A percentile compares a stretch with the other conserved stretches of the same genome.
Evolutionary conservation across 176 grass and related monocot species (phyloP).

Genomic region (Rhynchospora tenuis): DNA sequence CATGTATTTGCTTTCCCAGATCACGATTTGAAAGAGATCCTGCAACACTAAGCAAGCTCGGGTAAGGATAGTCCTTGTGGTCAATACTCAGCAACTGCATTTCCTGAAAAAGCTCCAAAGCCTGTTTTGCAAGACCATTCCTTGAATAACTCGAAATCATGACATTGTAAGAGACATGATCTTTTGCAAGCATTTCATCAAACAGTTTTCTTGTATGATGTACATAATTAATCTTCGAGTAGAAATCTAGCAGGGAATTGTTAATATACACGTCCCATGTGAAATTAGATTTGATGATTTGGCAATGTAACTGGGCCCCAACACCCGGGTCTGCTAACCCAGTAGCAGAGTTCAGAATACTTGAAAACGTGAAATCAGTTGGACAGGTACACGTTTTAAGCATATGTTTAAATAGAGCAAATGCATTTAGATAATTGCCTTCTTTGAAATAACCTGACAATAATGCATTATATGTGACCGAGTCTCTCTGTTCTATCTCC

Average conservation of each 20-base stretch:
- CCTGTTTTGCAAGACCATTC: conserved; percentile 27
- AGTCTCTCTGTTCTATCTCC: conserved; percentile 57
- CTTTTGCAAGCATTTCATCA: conserved; percentile 54
- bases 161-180: conserved; percentile 81
- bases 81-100: conserved; percentile 48
- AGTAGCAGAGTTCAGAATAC: conserved; percentile 46
- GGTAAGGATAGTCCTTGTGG: conserved; percentile 52
- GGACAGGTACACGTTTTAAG: conserved; percentile 2
- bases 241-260: conserved; percentile 83
- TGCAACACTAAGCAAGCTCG: conserved; percentile 61
- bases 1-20: conserved; percentile 79
- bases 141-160: conserved; percentile 60
- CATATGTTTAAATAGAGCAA: conserved; percentile 53
- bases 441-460: conserved; percentile 73
- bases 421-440: conserved; percentile 41
- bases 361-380: conserved; percentile 63
- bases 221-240: conserved; percentile 61
- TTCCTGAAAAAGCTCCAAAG: conserved; percentile 46
- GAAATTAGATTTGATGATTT: conserved; percentile 43
- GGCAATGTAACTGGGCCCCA: conserved; percentile 56
- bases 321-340: conserved; percentile 40
- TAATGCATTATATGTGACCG: conserved; percentile 74
- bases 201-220: conserved; percentile 46
- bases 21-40: conserved; percentile 40
- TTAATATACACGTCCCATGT: conserved; percentile 53